Base-by-base conservation (phyloP, 768 basidiomycete genomes). In the Termitomyces bulborhizus region DNA sequence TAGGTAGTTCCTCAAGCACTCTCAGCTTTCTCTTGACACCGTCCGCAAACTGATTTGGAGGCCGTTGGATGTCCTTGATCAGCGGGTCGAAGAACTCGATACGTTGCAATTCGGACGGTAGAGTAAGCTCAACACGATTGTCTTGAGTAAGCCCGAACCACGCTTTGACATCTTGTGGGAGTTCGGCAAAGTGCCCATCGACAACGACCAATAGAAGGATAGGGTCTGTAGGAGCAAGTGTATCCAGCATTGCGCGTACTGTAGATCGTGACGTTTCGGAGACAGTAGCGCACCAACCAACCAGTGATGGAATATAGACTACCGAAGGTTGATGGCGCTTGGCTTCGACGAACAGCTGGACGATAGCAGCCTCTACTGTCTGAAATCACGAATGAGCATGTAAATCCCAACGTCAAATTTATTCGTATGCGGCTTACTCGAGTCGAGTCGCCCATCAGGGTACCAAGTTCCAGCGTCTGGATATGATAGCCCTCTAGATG, bases 311-410 rank as follows among this genome's bases (percentile, higher is more conserved):
- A 31, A 99, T 91, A 69, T 95, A 98, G 46, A 99, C 82, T 37
- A 98, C 87, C 0, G 93, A 94, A 0, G 97, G 97, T 62, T 96
- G 94, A 66, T 97, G 92, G 27, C 96, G 85, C 67, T 98, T 98
- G 0, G 96, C 97, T 68, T 99, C 97, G 21, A 95, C 80, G 65
- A 99, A 98, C 16, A 97, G 77, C 62, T 98, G 95, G 4, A 98
- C 93, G 52, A 98, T 85, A 2, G 91, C 88, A 1, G 97, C 91
- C 71, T 99, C 97, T 4, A 84, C 71, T 1, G 92, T 92, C 93
- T 96, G 51, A 29, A 36, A 29, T 44, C 15, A 34, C 13, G 36
- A 51, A 8, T 40, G 9, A 41, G 46, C 54, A 61, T 54, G 21
- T 5, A n/a, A 39, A 46, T 18, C 37, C 26, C 26, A 11, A 1